A percentile compares a stretch with the other conserved stretches of the same genome.
These are phyloP conservation scores for Biscogniauxia marginata DNA, from an alignment of 2,329 filamentous ascomycete species.

Conservation along the genomic window DNA sequence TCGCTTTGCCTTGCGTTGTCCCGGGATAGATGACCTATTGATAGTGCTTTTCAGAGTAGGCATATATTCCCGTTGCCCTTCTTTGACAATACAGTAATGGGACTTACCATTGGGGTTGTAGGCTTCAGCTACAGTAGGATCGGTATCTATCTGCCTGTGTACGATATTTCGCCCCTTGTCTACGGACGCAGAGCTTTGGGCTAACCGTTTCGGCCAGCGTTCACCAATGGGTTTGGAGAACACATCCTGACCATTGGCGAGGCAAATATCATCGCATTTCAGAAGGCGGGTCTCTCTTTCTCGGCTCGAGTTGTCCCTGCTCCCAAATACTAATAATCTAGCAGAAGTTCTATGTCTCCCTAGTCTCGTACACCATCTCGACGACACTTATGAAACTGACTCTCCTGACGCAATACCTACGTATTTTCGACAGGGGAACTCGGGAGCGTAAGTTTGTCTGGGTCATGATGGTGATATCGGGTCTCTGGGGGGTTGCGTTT, in stretches of 20 bases:
- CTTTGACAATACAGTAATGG: neutral
- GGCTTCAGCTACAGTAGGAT: constrained; percentile 27
- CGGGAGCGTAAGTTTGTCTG: constrained; percentile 24
- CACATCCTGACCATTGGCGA: constrained; percentile 23
- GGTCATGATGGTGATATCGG: constrained; percentile 24
- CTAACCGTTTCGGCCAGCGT: constrained; percentile 13
- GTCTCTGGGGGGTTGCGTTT: constrained; percentile 32
- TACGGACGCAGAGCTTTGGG: neutral
- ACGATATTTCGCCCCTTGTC: constrained; percentile 1
- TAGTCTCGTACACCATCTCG: constrained; percentile 33
- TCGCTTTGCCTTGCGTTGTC: constrained; percentile 26
- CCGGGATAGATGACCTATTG: constrained; percentile 38
- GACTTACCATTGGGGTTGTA: constrained; percentile 9
- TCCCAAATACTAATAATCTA: constrained; percentile 6
- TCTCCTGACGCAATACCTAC: constrained; percentile 37
- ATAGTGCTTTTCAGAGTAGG: constrained; percentile 33
- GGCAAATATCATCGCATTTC: constrained; percentile 21
- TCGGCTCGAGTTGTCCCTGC: neutral
- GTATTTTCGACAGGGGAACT: constrained; percentile 29
- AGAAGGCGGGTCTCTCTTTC: constrained; percentile 18
- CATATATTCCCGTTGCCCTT: neutral
- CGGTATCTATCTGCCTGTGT: constrained; percentile 23
- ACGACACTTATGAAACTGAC: constrained; percentile 38
- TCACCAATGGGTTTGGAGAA: constrained; percentile 29
- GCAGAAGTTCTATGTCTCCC: constrained; percentile 34